A percentile compares a stretch with the other conserved stretches of the same genome.
Conservation (phyloP, 2,329 filamentous ascomycete genomes). For the Exophiala calicioides region DNA sequence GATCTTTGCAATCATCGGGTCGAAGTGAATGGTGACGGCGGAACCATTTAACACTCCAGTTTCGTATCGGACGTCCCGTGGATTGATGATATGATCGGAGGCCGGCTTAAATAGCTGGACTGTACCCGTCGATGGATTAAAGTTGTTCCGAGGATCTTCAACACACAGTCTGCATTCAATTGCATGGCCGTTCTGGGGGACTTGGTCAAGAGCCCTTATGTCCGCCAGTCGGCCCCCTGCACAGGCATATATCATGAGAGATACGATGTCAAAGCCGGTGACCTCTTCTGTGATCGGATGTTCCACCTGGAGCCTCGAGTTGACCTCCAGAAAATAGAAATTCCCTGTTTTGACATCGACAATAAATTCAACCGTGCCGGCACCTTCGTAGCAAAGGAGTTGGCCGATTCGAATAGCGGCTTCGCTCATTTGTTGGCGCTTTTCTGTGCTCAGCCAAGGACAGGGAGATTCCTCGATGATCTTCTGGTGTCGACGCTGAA, state of each 20-base stretch:
- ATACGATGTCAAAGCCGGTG: slow-evolving; percentile 43
- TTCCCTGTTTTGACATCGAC: slow-evolving; percentile 41
- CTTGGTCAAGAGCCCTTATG: slow-evolving; percentile 28
- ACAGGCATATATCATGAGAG: slow-evolving; percentile 40
- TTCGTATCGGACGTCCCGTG: slow-evolving; percentile 45
- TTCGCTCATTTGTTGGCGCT: slow-evolving; percentile 39
- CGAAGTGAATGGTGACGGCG: slow-evolving; percentile 48
- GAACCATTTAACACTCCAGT: slow-evolving; percentile 43
- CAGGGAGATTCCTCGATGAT: slow-evolving; percentile 53
- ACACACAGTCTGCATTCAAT: slow-evolving; percentile 50
- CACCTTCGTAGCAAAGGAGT: slow-evolving; percentile 43
- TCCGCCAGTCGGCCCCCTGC: slow-evolving; percentile 35
- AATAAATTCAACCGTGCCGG: slow-evolving; percentile 51
- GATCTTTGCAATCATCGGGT: slow-evolving; percentile 52
- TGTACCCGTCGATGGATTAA: slow-evolving; percentile 41
- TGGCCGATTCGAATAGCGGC: slow-evolving; percentile 42
- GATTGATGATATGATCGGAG: too few species aligned
- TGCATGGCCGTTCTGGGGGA: slow-evolving; percentile 41
- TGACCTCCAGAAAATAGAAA: slow-evolving; percentile 54
- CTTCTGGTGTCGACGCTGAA: slow-evolving; percentile 56
- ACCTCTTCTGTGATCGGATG: slow-evolving; percentile 48
- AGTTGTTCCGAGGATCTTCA: slow-evolving; percentile 44
- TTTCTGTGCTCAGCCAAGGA: slow-evolving; percentile 35
- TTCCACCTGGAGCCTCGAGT: slow-evolving; percentile 54
- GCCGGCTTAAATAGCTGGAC: slow-evolving; percentile 39